A percentile compares a stretch with the other conserved stretches of the same genome.
These are phyloP conservation scores for Plasmodium inui DNA, from an alignment of 169 alveolate species.

Conservation along the genomic window DNA sequence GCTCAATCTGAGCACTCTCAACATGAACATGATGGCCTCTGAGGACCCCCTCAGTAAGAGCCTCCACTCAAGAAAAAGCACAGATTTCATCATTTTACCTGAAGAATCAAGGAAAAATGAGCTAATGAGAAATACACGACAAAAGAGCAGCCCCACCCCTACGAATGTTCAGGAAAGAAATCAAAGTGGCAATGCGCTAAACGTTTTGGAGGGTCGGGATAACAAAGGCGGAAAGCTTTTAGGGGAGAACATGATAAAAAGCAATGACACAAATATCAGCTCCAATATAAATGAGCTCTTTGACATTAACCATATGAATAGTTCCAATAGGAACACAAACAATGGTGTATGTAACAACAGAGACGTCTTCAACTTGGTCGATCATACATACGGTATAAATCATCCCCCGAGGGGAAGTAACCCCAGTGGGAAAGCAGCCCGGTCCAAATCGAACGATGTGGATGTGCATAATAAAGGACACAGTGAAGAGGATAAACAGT, in stretches of 20 bases:
- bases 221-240: background rate
- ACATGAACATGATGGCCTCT: background rate
- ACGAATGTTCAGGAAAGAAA: background rate
- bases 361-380: background rate
- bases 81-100: background rate
- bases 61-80: background rate
- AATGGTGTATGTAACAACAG: background rate
- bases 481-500: background rate
- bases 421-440: background rate
- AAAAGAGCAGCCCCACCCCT: background rate
- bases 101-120: background rate
- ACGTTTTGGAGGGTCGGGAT: background rate
- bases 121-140: background rate
- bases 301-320: background rate
- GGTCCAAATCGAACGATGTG: background rate
- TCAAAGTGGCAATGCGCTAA: background rate
- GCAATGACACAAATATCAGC: conserved; percentile 23
- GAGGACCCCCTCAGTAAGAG: background rate
- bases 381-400: background rate
- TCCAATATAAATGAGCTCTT: conserved; percentile 22
- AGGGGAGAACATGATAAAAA: background rate
- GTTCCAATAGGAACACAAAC: background rate
- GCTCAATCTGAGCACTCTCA: background rate
- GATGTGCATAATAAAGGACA: background rate
- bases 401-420: background rate